These are phyloP conservation scores for Beauveria sp. DNA, from an alignment of 2,329 filamentous ascomycete species.

Conservation along the genomic window DNA sequence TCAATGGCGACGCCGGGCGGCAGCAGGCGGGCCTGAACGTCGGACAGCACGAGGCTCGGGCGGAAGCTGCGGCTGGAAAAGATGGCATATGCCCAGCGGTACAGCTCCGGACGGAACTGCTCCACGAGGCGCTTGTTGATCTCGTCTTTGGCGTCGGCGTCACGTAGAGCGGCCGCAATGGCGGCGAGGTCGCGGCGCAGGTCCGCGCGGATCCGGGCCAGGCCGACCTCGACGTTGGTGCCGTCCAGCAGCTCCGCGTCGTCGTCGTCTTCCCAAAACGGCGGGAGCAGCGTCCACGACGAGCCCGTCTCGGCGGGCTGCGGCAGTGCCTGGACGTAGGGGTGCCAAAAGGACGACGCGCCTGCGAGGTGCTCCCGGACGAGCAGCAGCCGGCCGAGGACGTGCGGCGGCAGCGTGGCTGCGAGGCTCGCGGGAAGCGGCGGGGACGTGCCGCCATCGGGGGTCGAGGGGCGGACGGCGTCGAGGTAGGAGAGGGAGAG, in stretches of 20 bases:
- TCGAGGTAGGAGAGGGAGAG: constrained; percentile 54
- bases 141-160: background rate
- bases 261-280: constrained; percentile 49
- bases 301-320: constrained; percentile 37
- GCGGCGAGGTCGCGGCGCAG: constrained; percentile 39
- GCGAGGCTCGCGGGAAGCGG: constrained; percentile 63
- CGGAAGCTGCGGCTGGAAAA: constrained; percentile 60
- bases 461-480: constrained; percentile 40
- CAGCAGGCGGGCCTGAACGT: constrained; percentile 61
- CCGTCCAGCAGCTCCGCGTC: constrained; percentile 51
- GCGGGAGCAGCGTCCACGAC: background rate
- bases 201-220: constrained; percentile 39
- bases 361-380: constrained; percentile 58
- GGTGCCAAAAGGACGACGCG: constrained; percentile 54
- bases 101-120: constrained; percentile 42
- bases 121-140: constrained; percentile 20
- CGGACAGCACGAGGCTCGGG: constrained; percentile 61
- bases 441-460: constrained; percentile 46
- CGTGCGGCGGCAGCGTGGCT: constrained; percentile 46
- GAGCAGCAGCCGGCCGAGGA: constrained; percentile 60
- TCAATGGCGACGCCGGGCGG: constrained; percentile 33
- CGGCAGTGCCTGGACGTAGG: constrained; percentile 60
- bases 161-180: constrained; percentile 30
- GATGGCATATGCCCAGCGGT: constrained; percentile 58
- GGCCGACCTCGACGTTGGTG: constrained; percentile 43